Percentiles rank a stretch among this genome's conserved stretches.
These are phyloP conservation scores for Plasmodium fragile DNA, from an alignment of 169 alveolate genomes.

Conservation along the genomic window DNA sequence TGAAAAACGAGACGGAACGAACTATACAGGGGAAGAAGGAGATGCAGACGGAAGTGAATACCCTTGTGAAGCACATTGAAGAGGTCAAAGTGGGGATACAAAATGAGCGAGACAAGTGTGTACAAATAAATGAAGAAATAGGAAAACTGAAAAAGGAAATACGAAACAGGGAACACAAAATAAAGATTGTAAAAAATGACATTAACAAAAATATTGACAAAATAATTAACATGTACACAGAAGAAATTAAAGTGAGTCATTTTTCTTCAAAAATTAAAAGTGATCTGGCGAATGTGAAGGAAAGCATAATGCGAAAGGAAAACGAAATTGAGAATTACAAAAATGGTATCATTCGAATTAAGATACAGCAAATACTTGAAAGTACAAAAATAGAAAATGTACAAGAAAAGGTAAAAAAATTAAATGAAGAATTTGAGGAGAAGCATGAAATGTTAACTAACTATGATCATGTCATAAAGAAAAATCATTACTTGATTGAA, in stretches of 20 bases:
- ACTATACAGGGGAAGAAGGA: neutral
- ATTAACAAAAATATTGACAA: conserved; percentile 54
- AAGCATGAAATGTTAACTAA: conserved; percentile 20
- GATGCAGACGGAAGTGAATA: neutral
- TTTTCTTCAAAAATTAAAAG: conserved; percentile 32
- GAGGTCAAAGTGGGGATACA: conserved; percentile 2
- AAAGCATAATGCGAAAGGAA: conserved; percentile 68
- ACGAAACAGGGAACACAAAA: conserved; percentile 8
- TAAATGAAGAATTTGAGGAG: conserved; percentile 40
- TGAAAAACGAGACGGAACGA: conserved; percentile 20
- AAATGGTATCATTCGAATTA: conserved; percentile 51
- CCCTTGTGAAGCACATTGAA: neutral
- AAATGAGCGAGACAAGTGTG: conserved; percentile 33
- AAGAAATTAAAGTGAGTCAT: conserved; percentile 49
- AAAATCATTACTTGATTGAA: conserved; percentile 69
- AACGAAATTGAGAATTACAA: conserved; percentile 70
- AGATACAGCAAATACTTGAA: conserved; percentile 71
- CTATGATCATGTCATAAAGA: conserved; percentile 22
- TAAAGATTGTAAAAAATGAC: conserved; percentile 46
- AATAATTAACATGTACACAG: conserved; percentile 44
- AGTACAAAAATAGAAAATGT: conserved; percentile 68
- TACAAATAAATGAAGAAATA: conserved; percentile 19
- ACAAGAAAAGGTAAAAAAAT: conserved; percentile 29
- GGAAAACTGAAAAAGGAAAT: conserved; percentile 26
- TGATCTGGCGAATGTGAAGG: conserved; percentile 26